These are phyloP conservation scores for Tolypocladium ovalisporum DNA, from an alignment of 2,329 filamentous ascomycete genomes.

Conservation along the genomic window DNA sequence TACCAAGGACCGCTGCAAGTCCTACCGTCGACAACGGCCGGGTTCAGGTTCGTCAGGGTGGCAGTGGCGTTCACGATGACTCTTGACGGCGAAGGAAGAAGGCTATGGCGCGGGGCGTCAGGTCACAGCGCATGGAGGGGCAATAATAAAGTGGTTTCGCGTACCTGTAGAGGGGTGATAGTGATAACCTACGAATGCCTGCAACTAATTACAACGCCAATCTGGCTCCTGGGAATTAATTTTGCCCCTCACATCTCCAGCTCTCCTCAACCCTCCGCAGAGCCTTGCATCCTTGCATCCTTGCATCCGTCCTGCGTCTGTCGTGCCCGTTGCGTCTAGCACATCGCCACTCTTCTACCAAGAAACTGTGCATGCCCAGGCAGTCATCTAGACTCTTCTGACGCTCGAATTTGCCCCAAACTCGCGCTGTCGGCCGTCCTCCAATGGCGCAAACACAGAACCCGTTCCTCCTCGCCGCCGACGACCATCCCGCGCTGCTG, in stretches of 20 bases:
- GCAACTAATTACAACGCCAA: not conserved
- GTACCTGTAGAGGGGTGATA: not conserved
- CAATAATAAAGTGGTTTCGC: not conserved
- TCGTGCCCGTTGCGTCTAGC: not conserved
- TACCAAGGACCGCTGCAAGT: not conserved
- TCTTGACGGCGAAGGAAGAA: not conserved
- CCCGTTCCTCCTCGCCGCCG: slow-evolving; percentile 67
- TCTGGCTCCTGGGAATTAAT: not conserved
- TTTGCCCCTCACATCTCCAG: not conserved
- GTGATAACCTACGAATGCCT: not conserved
- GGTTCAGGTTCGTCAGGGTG: not conserved
- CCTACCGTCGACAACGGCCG: not conserved
- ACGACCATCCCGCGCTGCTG: slow-evolving; percentile 65
- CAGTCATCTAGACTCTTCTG: not conserved
- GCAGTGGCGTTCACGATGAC: not conserved
- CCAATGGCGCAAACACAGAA: slow-evolving; percentile 46
- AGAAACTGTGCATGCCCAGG: not conserved
- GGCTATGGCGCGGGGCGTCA: not conserved
- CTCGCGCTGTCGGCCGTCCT: not conserved
- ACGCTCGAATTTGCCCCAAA: not conserved
- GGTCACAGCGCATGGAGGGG: not conserved
- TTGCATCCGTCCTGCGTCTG: not conserved
- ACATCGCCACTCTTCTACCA: too few relatives aligned
- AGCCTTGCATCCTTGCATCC: too few relatives aligned
- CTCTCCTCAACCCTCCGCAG: not conserved